Evolutionary conservation across 176 grass and related monocot species (phyloP), one percentile per base, ranked within the genome.

Genomic region (Zoysia pacifica): DNA sequence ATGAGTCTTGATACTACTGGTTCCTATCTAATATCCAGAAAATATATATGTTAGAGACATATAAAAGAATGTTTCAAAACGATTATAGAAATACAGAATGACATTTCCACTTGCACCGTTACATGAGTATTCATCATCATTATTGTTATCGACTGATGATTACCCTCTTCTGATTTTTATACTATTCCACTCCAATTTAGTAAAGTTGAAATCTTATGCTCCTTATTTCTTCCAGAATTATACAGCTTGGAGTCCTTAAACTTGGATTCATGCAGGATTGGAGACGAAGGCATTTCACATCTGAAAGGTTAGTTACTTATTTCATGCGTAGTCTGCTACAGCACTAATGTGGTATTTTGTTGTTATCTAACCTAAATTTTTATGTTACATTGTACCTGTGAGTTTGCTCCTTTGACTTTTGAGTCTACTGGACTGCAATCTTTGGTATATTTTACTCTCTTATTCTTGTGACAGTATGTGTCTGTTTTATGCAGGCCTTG

Each of bases 261-360:
- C 75, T 91, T 98, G 79, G 96, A 98, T 86, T 94, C 96, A 52
- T 98, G 96, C 86, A 98, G 89, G 83, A 78, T 94, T 79, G 83
- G 87, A n/a, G 92, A 91, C 71, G 81, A 91, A 84, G 96, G 96
- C 54, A 70, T 98, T 73, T 52, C 82, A 65, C 81, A 94, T 71
- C 76, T 98, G 64, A 98, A 93, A 83, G 88, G 96, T 93, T 72
- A 85, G 65, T 48, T 75, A 40, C 50, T 45, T 79, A 60, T 73
- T 64, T 53, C 10, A 53, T 64, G 43, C 75, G 53, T 0, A 49
- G 39, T 39, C 58, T 83, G 19, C 62, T 78, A 18, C 36, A 78
- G 4, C 16, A 76, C 62, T 36, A 1, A 69, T 53, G 6, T 55
- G 70, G 20, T 52, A 1, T n/a, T 76, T 45, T 63, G 41, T 62